Evolutionary conservation across 306 rosid species (phyloP).

Genomic region (Inga oerstediana): DNA sequence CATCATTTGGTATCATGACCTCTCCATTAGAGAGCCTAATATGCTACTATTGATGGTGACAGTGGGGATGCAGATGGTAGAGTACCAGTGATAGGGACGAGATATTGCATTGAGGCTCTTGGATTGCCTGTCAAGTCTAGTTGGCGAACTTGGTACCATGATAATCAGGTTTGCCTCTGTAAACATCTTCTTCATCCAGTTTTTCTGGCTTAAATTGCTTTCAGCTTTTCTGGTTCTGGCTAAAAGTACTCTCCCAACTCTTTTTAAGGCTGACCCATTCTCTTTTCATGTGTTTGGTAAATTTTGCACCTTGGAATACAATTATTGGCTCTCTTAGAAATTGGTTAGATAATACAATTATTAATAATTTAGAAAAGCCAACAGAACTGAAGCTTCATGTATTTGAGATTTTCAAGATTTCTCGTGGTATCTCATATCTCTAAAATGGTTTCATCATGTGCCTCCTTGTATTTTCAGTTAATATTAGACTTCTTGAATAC

Average conservation of each 20-base stretch:
- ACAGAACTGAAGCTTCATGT: background rate
- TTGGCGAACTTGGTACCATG: slow-evolving; percentile 57
- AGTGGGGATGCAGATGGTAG: slow-evolving; percentile 66
- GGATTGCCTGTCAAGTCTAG: slow-evolving; percentile 48
- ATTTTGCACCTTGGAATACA: too few species aligned
- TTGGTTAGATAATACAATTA: background rate
- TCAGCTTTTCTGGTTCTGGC: background rate
- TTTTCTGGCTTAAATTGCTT: background rate
- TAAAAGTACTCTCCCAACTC: background rate
- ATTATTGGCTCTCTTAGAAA: background rate
- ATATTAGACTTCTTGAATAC: background rate
- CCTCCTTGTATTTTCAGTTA: background rate
- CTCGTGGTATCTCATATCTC: background rate
- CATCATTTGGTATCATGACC: slow-evolving; percentile 25
- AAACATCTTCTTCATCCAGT: background rate
- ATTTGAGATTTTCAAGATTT: slow-evolving; percentile 10
- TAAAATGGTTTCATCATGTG: background rate
- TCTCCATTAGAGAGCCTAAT: background rate
- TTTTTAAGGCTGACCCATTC: background rate
- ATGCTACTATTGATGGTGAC: slow-evolving; percentile 3
- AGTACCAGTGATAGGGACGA: slow-evolving; percentile 54
- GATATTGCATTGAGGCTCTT: slow-evolving; percentile 56
- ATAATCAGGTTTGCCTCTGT: slow-evolving; percentile 41
- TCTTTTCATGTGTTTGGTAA: background rate
- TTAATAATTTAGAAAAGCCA: background rate